Evolutionary conservation across 164 flowering plant species (phyloP).

Genomic region (Nymphaea thermarum): DNA sequence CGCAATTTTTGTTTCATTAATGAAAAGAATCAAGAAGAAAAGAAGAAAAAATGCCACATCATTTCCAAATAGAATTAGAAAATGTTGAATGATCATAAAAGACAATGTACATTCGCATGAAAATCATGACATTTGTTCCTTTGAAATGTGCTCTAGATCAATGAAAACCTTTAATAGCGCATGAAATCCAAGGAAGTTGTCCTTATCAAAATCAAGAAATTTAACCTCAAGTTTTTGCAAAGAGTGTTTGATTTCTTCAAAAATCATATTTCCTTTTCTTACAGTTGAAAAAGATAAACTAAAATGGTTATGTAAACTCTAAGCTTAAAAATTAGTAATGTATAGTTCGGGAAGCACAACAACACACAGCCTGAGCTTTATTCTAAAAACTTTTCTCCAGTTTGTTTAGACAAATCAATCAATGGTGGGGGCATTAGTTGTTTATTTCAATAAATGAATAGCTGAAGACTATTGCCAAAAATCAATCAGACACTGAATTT

Average conservation of each 20-base stretch:
- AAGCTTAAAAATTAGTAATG: not conserved
- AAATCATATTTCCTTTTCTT: slow-evolving; percentile 55
- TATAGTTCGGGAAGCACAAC: not conserved
- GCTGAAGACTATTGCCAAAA: slow-evolving; percentile 40
- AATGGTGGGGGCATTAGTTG: slow-evolving; percentile 53
- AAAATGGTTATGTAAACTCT: not conserved
- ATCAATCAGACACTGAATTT: too few relatives aligned
- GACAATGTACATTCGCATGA: slow-evolving; percentile 43
- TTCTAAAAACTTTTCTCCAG: slow-evolving; percentile 30
- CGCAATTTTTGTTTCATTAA: slow-evolving; percentile 27
- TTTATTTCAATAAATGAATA: slow-evolving; percentile 55
- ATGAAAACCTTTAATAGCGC: slow-evolving; percentile 30
- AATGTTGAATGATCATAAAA: too few relatives aligned
- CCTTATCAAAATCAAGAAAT: slow-evolving; percentile 17
- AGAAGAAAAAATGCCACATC: not conserved
- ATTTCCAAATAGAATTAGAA: not conserved
- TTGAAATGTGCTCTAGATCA: slow-evolving; percentile 55
- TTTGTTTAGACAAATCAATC: slow-evolving; percentile 42
- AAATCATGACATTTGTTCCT: slow-evolving; percentile 46
- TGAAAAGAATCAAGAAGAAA: not conserved
- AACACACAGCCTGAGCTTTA: slow-evolving; percentile 54
- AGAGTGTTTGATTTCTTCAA: slow-evolving; percentile 39
- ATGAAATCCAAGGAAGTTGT: slow-evolving; percentile 15
- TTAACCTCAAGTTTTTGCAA: slow-evolving; percentile 34
- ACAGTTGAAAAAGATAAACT: not conserved